These are phyloP conservation scores for Penstemon barbatus DNA, from an alignment of 257 asterid species.

Conservation along the genomic window DNA sequence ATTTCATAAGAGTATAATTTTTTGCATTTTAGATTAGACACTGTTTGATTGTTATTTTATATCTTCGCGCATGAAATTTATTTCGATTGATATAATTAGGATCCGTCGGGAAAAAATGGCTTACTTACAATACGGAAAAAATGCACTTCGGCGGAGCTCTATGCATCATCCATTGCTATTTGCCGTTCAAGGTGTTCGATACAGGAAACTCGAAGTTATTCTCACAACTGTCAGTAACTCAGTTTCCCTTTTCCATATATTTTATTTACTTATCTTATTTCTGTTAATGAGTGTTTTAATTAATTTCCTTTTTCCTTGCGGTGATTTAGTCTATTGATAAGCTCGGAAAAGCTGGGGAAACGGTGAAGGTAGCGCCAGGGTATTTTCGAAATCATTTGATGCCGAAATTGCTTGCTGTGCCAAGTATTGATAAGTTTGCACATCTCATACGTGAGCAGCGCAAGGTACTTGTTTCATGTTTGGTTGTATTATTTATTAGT, in stretches of 20 bases:
- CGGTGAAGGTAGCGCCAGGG: constrained; percentile 96
- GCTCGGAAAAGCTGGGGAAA: constrained; percentile 92
- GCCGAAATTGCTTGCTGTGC: constrained; percentile 92
- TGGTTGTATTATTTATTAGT: background rate
- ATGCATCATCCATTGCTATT: constrained; percentile 56
- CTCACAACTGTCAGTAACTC: constrained; percentile 52
- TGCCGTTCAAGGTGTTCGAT: constrained; percentile 61
- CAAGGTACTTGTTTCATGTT: constrained; percentile 44
- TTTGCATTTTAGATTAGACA: too few species aligned
- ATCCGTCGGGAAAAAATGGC: constrained; percentile 29
- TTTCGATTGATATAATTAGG: too few species aligned
- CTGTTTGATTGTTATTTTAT: too few species aligned
- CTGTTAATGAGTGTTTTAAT: background rate
- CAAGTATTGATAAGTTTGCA: constrained; percentile 82
- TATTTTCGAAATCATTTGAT: constrained; percentile 91
- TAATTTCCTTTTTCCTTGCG: background rate
- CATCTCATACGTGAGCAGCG: constrained; percentile 81
- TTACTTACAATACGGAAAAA: constrained; percentile 43
- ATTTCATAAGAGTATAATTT: too few species aligned
- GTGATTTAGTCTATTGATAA: constrained; percentile 56
- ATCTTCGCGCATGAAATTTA: too few species aligned
- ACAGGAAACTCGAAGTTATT: constrained; percentile 59
- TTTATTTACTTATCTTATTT: background rate
- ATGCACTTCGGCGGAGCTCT: constrained; percentile 41
- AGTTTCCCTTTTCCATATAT: background rate